Base-by-base conservation (phyloP, 2,329 filamentous ascomycete species). In the Nemania bipapillata region DNA sequence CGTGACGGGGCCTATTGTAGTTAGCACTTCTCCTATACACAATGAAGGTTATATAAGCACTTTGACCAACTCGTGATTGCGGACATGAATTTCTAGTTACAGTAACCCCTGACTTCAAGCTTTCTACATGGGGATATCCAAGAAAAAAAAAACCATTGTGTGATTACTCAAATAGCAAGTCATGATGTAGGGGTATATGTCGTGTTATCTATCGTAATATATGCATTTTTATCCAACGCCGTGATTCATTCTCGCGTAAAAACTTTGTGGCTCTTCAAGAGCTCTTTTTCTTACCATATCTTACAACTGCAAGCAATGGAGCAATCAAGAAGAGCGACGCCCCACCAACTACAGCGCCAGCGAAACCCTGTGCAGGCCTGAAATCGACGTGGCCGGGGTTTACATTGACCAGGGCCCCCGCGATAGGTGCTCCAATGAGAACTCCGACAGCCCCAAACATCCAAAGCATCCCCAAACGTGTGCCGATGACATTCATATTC, bases 381-480 rank as follows among this genome's bases (percentile, higher is more conserved):
- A 65, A 65, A 32, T 59, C 54, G 30, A 58, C 55, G 8, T 53
- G 62, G n/a, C 55, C 62, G 15, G 62, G 62, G 35, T 35, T 50
- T 17, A 53, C 47, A 17, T 53, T 22, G 37, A 54, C 54, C 47
- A 65, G 55, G 47, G 54, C 54, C 17, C 52, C 61, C 7, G 58
- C 58, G 8, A 61, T 53, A 12, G 58, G 58, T 5, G 58, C 47
- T 15, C 58, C 61, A 30, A 63, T 57, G 42, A 63, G 61, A 12
- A 57, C 61, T 3, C 61, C 61, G 20, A 57, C 40, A 9, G 40
- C 52, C 4, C 52, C 61, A 50, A 63, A 63, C 52, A 63, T 22
- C 61, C 61, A 63, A 42, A 68, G 59, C 73, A 75, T 75, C 7
- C 74, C 74, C 5, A 75, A 66, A 68, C 74, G 74, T 1, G 72